Base-by-base conservation (phyloP, 768 basidiomycete genomes). In the Leccinum subgranulosum region DNA sequence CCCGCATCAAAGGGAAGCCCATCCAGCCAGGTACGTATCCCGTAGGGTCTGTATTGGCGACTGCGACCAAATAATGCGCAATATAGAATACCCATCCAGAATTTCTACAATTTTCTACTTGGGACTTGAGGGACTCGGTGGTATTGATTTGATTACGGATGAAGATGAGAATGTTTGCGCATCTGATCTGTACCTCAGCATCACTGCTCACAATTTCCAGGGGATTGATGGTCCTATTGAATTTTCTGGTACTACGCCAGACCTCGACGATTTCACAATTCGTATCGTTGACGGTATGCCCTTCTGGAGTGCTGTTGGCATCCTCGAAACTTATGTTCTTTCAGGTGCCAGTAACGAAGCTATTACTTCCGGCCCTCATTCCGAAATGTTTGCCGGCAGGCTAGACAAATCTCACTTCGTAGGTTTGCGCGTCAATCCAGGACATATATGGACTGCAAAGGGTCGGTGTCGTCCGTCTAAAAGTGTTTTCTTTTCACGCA, bases 41-140 rank as follows among this genome's bases (percentile, higher is more conserved):
- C 25, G 6, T 36, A 47, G 4, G 33, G 25, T 8, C 41, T 27
- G 27, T 34, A 17, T 50, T 23, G 23, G 21, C 12, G 29, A 47
- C 29, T 21, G 56, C 55, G 82, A 77, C 68, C 11, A 41, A 47
- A 47, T 67, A 49, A 65, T 49, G n/a, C 25, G 29, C 45, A 27
- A 45, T 49, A 7, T 51, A 77, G 78, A 62, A 17, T 68, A 76
- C 45, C 78, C 83, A 9, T 87, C 87, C 21, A 79, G 84, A 23
- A 81, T 87, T 29, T 92, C 94, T 2, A 76, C 88, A 2, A 81
- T 98, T 52, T 96, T 93, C 68, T 96, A 98, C 66, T 74, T 89
- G 61, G 94, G 93, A 0, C 73, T 95, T 29, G 94, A 98, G 65
- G 95, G 94, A 0, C 74, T 94, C 1, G 94, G 96, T 14, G 85